Base-by-base conservation (phyloP, 2,329 filamentous ascomycete genomes). In the Fusarium solani-melongenae region DNA sequence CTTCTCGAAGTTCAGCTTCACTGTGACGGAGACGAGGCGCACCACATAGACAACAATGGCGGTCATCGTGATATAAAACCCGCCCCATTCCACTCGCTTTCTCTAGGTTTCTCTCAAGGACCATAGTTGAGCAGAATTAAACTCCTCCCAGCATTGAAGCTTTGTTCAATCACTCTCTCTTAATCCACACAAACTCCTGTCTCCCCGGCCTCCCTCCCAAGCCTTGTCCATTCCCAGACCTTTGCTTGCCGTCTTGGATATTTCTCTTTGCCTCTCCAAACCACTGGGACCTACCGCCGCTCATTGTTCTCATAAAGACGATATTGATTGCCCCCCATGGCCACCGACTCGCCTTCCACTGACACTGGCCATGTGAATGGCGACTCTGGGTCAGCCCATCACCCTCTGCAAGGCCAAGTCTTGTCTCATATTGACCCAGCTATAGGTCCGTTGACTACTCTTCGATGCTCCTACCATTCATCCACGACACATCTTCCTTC, bases 401-500 rank as follows among this genome's bases (percentile, higher is more conserved):
- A 12, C 46, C 46, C 10, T 29, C 4, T 5, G 14, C 3, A 29
- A n/a, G 5, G 6, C 4, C 51, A 20, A 33, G 8, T 6, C 51
- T 34, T 33, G 7, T 22, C 12, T 6, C 51, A 5, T 34, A 2
- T 6, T 57, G 3, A 57, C 33, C 5, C 14, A 2, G 8, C 0
- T 1, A 27, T 57, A 36, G 53, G 1, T 8, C 31, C 5, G 2
- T 2, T 5, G 14, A 11, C 2, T 2, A 36, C 22, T 57, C n/a
- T 6, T 57, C 33, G 9, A 57, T 57, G 53, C 53, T 57, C 9
- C 5, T 17, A 11, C 5, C 12, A 7, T 57, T 57, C 6, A 3
- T 57, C 22, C 10, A 57, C 53, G 53, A 57, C 9, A 38, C 53
- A 15, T 57, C 53, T 4, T 57, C 53, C 5, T 36, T 57, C 27